Conservation (phyloP, 441 rosid species). For the Pelargonium cotyledonis region DNA sequence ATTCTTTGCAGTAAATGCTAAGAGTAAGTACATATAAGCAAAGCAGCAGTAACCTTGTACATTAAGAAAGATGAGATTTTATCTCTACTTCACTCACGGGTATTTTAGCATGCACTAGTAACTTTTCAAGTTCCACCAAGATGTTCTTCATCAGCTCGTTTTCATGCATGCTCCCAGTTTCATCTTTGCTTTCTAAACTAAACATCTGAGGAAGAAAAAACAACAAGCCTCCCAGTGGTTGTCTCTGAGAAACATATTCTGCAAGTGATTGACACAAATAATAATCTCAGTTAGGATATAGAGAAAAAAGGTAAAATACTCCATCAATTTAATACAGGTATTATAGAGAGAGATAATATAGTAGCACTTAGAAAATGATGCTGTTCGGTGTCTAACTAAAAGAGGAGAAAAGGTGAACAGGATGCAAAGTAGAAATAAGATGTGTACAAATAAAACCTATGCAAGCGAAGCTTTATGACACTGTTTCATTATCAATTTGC, state of each 20-base stretch:
- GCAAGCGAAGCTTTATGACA: background rate
- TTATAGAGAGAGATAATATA: background rate
- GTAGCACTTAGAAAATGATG: background rate
- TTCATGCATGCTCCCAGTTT: constrained; percentile 24
- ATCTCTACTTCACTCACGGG: constrained; percentile 54
- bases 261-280: constrained; percentile 16
- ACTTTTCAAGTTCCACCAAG: constrained; percentile 58
- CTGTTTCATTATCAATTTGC: too few relatives aligned
- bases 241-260: constrained; percentile 64
- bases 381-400: background rate
- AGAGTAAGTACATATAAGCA: background rate
- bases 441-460: background rate
- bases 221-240: constrained; percentile 76
- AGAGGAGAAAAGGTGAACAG: background rate
- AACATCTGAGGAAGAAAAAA: constrained; percentile 75
- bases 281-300: constrained; percentile 5
- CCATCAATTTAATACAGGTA: background rate
- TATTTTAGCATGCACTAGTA: constrained; percentile 61
- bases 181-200: constrained; percentile 37
- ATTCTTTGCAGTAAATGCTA: constrained; percentile 3
- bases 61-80: background rate
- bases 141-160: constrained; percentile 34
- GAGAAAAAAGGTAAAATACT: background rate
- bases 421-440: background rate
- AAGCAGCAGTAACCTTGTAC: background rate